Evolutionary conservation across 495 filamentous ascomycete genomes (phyloP), one percentile per base, ranked within the genome.

Genomic region (Aspergillus bridgeri): DNA sequence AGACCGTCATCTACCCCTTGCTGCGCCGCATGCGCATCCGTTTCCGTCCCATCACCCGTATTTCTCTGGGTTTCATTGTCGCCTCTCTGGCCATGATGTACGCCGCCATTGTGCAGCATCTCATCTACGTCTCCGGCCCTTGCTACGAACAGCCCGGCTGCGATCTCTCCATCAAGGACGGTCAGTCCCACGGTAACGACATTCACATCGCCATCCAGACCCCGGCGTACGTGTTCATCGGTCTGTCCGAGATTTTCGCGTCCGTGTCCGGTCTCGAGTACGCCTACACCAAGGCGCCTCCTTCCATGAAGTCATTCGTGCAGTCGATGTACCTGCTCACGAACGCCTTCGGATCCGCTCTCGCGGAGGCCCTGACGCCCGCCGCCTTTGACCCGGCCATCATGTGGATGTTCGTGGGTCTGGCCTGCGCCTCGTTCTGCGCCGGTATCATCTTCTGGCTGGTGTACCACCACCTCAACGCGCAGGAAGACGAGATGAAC

Each of bases 271-370:
- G 76, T 53, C 75, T 88, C 17, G 86, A 89, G 67, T 91, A 92
- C 65, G 91, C 90, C 27, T 92, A 87, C 72, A 89, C 86, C 67
- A 91, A 93, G 76, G 89, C 91, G 0, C 91, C 91, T 6, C 83
- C 81, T 61, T 89, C 85, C 64, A 91, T 93, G 87, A 83, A 88
- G 51, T 89, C 86, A n/a, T 84, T 92, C 62, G 87, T 92, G 53
- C 85, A 86, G 62, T 82, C 86, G 1, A 77, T 91, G 67, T 86
- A 83, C 67, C 81, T 91, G 48, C 88, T 92, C 67, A 86, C 84
- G 65, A 86, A 81, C 57, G 89, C 89, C 20, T 82, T 92, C 65
- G 81, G 84, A 2, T 79, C 85, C 46, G 88, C 89, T 45, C 75
- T 94, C 47, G 86, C 86, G 47, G 81, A 89, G 69, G 87, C 87